phyloP scores from a whole-genome alignment of 257 asterid species.

The Solanum piurae region DNA sequence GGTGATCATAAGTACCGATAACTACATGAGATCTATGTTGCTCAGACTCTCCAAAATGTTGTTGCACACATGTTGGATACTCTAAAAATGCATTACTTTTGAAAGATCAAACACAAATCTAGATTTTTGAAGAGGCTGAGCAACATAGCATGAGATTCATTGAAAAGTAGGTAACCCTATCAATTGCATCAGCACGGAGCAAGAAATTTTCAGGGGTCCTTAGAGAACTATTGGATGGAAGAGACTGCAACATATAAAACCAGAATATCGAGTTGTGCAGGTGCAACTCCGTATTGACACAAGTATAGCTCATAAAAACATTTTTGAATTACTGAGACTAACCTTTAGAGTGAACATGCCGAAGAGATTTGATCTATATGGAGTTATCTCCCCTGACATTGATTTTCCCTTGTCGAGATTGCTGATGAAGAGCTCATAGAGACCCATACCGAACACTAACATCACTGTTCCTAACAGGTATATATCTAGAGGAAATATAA shows the following conservation, averaged over 20 bases:
- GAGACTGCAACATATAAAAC: not conserved
- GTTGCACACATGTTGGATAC: not conserved
- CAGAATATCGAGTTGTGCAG: not conserved
- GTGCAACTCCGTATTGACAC: not conserved
- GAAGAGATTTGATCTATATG: constrained; percentile 52
- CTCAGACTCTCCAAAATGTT: not conserved
- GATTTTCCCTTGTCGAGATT: constrained; percentile 63
- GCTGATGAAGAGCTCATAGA: constrained; percentile 93
- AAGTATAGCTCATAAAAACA: not conserved
- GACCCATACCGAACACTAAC: constrained; percentile 96
- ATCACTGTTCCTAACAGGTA: constrained; percentile 92
- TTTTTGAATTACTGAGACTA: not conserved
- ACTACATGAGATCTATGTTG: not conserved
- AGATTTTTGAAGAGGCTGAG: not conserved
- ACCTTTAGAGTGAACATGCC: constrained; percentile 90
- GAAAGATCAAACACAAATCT: not conserved
- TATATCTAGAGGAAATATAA: constrained; percentile 32
- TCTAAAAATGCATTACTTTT: not conserved
- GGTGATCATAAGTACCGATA: not conserved
- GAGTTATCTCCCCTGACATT: constrained; percentile 32
- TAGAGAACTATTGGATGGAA: not conserved
- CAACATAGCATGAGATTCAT: not conserved
- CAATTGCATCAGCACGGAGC: not conserved
- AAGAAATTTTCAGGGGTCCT: not conserved
- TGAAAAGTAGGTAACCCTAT: not conserved